Evolutionary conservation across 2,329 filamentous ascomycete genomes (phyloP).

Genomic region (Hortaea sp.): DNA sequence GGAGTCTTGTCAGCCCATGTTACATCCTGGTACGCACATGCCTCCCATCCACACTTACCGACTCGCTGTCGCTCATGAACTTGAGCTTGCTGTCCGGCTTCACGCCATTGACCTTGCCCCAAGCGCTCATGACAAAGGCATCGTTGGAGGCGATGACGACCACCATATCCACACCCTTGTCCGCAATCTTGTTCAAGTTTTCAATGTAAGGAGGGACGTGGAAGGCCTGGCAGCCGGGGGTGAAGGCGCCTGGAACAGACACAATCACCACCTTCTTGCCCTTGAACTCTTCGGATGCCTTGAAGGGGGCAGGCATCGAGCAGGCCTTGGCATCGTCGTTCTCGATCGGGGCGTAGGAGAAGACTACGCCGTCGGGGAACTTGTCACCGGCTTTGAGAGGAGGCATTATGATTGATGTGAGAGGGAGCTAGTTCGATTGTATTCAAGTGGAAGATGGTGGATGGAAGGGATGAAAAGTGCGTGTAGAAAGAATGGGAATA

Average conservation of each 20-base stretch:
- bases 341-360: constrained; percentile 64
- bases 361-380: constrained; percentile 72
- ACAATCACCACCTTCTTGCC: constrained; percentile 64
- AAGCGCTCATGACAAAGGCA: constrained; percentile 60
- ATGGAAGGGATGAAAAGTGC: no score
- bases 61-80: constrained; percentile 65
- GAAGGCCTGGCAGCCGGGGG: constrained; percentile 70
- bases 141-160: constrained; percentile 79
- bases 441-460: no score
- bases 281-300: constrained; percentile 67
- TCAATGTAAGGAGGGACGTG: constrained; percentile 74
- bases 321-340: constrained; percentile 64
- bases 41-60: constrained; percentile 17
- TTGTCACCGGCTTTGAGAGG: constrained; percentile 69
- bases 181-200: constrained; percentile 59
- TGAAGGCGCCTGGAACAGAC: constrained; percentile 62
- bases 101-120: constrained; percentile 71
- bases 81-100: constrained; percentile 62
- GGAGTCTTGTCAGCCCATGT: background rate
- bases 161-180: constrained; percentile 74
- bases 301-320: constrained; percentile 66
- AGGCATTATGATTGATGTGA: constrained; percentile 39
- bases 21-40: constrained; percentile 66
- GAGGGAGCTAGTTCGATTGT: no score
- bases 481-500: no score